Evolutionary conservation across 225 moss, liverwort and hornwort species (phyloP).

Genomic region (Thuidium tamariscinum): DNA sequence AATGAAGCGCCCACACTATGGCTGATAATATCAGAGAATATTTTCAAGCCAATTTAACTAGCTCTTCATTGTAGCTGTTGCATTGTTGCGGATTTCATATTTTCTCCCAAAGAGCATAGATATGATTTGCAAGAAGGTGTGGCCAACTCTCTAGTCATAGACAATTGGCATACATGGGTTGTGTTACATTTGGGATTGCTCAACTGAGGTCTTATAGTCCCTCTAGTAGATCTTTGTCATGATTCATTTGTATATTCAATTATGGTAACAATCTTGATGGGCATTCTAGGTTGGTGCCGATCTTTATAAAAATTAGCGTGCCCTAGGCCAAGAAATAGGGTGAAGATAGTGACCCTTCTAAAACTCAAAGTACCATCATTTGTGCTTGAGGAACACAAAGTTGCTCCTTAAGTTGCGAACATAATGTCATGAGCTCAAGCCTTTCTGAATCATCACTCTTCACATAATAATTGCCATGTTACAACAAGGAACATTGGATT

Average conservation of each 20-base stretch:
- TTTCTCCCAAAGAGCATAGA: neutral
- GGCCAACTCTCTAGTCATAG: neutral
- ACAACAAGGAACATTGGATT: neutral
- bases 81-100: neutral
- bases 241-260: neutral
- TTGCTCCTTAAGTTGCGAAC: neutral
- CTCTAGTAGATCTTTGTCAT: neutral
- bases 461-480: neutral
- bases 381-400: neutral
- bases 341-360: neutral
- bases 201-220: neutral
- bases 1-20: no score
- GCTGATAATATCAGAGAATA: slow-evolving; percentile 31
- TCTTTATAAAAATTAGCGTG: neutral
- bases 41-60: slow-evolving; percentile 10
- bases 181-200: neutral
- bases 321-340: neutral
- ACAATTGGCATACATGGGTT: neutral
- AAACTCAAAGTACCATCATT: neutral
- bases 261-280: neutral
- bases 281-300: neutral
- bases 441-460: neutral
- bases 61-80: slow-evolving; percentile 42
- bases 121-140: neutral
- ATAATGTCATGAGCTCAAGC: neutral